phyloP scores from a whole-genome alignment of 345 rosid genomes.

The sweet orange (Citrus sinensis) region DVS_A1.0 CM039161.1:9401001-9401500 shows the following conservation, averaged over 20 bases:
- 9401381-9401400: conserved; percentile 61
- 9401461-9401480: not conserved
- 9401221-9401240: conserved; percentile 1
- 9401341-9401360: conserved; percentile 28
- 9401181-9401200: not conserved
- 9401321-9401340: not conserved
- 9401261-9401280: not conserved
- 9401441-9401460: conserved; percentile 4
- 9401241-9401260: not conserved
- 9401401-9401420: conserved; percentile 58
- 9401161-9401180: not conserved
- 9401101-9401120: not conserved
- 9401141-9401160: not conserved
- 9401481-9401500: conserved; percentile 1
- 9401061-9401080: not conserved
- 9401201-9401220: not conserved
- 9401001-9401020: too few species aligned
- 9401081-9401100: not conserved
- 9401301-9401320: not conserved
- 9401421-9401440: conserved; percentile 59
- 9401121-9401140: not conserved
- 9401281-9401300: not conserved
- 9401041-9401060: not conserved
- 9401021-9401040: not conserved
- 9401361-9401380: conserved; percentile 71